Base-by-base conservation (phyloP, 257 asterid species). In the Haberlea rhodopensis region DNA sequence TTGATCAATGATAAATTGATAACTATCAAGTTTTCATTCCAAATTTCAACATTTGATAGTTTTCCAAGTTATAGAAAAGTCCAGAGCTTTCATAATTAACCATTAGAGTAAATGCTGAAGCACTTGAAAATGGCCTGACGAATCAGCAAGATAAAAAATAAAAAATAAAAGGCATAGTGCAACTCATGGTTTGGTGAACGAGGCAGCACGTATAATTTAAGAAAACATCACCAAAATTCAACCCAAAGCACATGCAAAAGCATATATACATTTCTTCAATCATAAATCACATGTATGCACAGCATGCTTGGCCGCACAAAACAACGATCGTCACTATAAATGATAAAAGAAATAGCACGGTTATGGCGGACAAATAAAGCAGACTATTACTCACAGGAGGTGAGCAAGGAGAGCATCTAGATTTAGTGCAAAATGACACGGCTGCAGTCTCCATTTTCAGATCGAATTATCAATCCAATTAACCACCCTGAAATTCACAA, bases 181-280 rank as follows among this genome's bases (percentile, higher is more conserved):
- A n/a, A n/a, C n/a, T n/a, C n/a, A n/a, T n/a, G n/a, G n/a, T n/a
- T n/a, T n/a, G n/a, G n/a, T n/a, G 13, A 34, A 1, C 3, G 45
- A 34, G 16, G 16, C 45, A 8, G 45, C 45, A 1, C 3, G 4
- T 8, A 49, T 52, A n/a, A 60, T 72, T 27, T 6, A 29, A 28
- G 65, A 48, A 31, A 31, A 40, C 55, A 53, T 24, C 3, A 16
- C 13, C 28, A 45, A 32, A 63, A 55, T 45, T 56, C 61, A 62
- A 28, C 18, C 65, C 61, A 56, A 31, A 13, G 27, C 60, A 29
- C 60, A 45, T 54, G 69, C 59, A 34, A 34, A 34, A 34, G 45
- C 45, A 34, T n/a, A 10, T 16, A 34, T 34, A 9, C 9, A 34
- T 34, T 34, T 34, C 16, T 9, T 2, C 3, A 4, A 10, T 34